A percentile compares a stretch with the other conserved stretches of the same genome.
These are phyloP conservation scores for Trichoderma asperellum DNA, from an alignment of 2,329 filamentous ascomycete species.

Conservation along the genomic window DNA sequence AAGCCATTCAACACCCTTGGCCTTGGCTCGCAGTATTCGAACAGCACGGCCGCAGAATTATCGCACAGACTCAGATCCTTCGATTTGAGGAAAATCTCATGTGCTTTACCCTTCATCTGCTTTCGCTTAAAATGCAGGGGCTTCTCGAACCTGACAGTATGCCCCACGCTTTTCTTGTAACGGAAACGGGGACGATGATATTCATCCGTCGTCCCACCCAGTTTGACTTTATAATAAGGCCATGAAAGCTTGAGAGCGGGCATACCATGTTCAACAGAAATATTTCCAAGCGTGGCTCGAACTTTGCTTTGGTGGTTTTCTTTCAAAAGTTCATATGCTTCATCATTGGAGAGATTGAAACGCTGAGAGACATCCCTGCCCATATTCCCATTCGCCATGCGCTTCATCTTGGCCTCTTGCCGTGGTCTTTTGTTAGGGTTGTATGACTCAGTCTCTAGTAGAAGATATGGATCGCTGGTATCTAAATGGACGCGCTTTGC, in stretches of 20 bases:
- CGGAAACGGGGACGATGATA: conserved; percentile 83
- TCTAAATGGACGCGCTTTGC: conserved; percentile 82
- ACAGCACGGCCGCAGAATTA: conserved; percentile 83
- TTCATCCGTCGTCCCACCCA: conserved; percentile 73
- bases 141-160: conserved; percentile 72
- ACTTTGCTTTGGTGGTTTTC: conserved; percentile 97
- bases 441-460: conserved; percentile 77
- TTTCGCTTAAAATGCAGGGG: conserved; percentile 79
- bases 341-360: conserved; percentile 96
- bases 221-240: conserved; percentile 91
- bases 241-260: conserved; percentile 89
- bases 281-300: conserved; percentile 84
- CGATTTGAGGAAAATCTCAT: conserved; percentile 77
- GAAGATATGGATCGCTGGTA: conserved; percentile 82
- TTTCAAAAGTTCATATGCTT: conserved; percentile 92
- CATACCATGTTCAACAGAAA: conserved; percentile 92
- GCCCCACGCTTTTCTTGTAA: conserved; percentile 69
- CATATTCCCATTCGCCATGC: conserved; percentile 69
- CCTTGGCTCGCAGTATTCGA: conserved; percentile 95
- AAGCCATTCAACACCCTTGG: conserved; percentile 93
- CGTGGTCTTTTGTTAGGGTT: conserved; percentile 63
- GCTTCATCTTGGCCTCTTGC: conserved; percentile 62
- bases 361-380: conserved; percentile 75
- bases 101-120: conserved; percentile 77
- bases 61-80: conserved; percentile 86